Percentiles rank a stretch among this genome's conserved stretches.
phyloP scores from a whole-genome alignment of 2,329 filamentous ascomycete genomes.

The Pseudocercospora vitis region DNA sequence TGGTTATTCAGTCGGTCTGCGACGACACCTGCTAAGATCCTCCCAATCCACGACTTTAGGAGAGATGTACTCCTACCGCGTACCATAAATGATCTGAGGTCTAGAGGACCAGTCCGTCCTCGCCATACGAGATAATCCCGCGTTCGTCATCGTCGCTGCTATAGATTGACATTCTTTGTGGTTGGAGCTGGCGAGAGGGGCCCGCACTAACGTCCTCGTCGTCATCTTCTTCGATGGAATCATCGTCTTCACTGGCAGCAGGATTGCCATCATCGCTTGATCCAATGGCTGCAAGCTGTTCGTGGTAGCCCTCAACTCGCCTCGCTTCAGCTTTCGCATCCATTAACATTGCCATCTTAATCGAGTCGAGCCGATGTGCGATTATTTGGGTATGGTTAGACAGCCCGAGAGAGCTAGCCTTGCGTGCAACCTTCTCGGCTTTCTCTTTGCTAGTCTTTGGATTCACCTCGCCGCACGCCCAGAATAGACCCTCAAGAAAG shows the following conservation, averaged over 20 bases:
- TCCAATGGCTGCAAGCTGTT: background rate
- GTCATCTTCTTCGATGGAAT: background rate
- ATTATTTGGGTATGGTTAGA: background rate
- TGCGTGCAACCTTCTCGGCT: background rate
- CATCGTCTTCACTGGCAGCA: background rate
- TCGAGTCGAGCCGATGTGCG: background rate
- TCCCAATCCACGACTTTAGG: no score
- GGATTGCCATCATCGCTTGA: background rate
- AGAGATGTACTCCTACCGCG: no score
- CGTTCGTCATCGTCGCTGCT: background rate
- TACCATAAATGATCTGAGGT: no score
- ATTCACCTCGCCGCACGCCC: background rate
- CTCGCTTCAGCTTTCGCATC: background rate
- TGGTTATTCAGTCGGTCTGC: no score
- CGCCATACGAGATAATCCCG: background rate
- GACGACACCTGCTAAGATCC: no score
- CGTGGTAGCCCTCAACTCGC: background rate
- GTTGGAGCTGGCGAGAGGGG: background rate
- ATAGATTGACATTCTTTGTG: background rate
- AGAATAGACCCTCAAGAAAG: conserved; percentile 7
- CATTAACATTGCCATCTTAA: background rate
- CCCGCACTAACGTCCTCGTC: background rate
- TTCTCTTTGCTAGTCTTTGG: background rate
- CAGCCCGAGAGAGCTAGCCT: background rate
- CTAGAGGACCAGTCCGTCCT: background rate